Percentiles rank a stretch among this genome's conserved stretches.
Evolutionary conservation across 176 grass and related monocot genomes (phyloP).

Genomic region (Secale cereale): DNA sequence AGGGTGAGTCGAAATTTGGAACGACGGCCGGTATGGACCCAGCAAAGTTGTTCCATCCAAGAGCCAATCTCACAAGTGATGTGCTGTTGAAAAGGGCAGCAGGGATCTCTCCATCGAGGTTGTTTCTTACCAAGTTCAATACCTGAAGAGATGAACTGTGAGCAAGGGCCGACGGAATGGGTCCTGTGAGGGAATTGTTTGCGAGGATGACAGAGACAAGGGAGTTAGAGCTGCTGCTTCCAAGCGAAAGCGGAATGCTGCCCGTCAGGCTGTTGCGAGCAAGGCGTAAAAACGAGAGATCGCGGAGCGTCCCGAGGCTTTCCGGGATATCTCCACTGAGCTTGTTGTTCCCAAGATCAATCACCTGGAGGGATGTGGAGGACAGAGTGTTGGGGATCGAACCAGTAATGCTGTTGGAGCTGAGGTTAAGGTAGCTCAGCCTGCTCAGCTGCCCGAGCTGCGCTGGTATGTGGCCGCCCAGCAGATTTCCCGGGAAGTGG

Average conservation of each 20-base stretch:
- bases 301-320: background rate
- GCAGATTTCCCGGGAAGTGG: conserved; percentile 2
- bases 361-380: conserved; percentile 13
- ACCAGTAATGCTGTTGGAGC: conserved; percentile 28
- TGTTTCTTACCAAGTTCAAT: conserved; percentile 7
- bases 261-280: conserved; percentile 5
- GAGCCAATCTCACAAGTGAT: background rate
- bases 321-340: background rate
- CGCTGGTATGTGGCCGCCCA: conserved; percentile 15
- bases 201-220: conserved; percentile 11
- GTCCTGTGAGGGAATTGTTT: conserved; percentile 19
- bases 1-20: background rate
- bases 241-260: conserved; percentile 13
- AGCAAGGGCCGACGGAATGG: background rate
- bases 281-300: conserved; percentile 28
- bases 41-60: background rate
- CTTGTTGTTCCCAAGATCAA: conserved; percentile 25
- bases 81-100: background rate
- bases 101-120: conserved; percentile 18
- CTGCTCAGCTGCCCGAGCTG: conserved; percentile 15
- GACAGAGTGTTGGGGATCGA: conserved; percentile 11
- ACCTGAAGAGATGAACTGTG: background rate
- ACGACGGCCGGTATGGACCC: background rate
- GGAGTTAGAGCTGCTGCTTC: background rate
- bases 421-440: conserved; percentile 36